Base-by-base conservation (phyloP, 805 yeast genomes). In the Candida ovalis region DNA sequence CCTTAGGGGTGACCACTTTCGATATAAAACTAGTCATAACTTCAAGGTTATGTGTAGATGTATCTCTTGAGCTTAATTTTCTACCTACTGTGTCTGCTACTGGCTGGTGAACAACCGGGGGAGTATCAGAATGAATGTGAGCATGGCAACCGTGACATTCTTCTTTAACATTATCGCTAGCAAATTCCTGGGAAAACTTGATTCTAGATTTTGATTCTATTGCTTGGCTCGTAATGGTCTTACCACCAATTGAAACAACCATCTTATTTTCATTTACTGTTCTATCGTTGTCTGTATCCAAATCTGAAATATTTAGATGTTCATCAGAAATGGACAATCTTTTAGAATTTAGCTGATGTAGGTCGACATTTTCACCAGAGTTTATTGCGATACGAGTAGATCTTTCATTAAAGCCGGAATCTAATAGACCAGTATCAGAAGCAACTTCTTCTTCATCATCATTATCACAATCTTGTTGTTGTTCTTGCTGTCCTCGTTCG, bases 191-290 rank as follows among this genome's bases (percentile, higher is more conserved):
- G 12, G 42, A 30, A 23, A 45, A 48, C n/a, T 30, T 42, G 7
- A 48, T 12, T 23, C 40, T 36, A 15, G 42, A 30, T 9, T 33
- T 18, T 2, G 43, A 21, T 25, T 30, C 30, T 27, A 44, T 22
- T 9, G 41, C 42, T 15, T 32, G 42, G 19, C 44, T 36, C 21
- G 39, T 40, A 17, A 49, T 44, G 21, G 38, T 32, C 17, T 45
- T 40, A 18, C 45, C 52, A 2, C 49, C 51, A 12, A 49, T 43
- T 8, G 48, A 42, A 9, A 49, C 46, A 12, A 45, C 32, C 45
- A 48, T 40, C 12, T 42, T 50, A 18, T 46, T 50, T n/a, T 37
- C 40, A 8, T 44, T 9, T 10, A 36, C 48, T 10, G n/a, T n/a
- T n/a, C n/a, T 9, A 25, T 25, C 28, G 6, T 25, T 6, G 28